Evolutionary conservation across 2,329 filamentous ascomycete species (phyloP), one percentile per base, ranked within the genome.

Genomic region (Phaeosphaeria sp.): DNA sequence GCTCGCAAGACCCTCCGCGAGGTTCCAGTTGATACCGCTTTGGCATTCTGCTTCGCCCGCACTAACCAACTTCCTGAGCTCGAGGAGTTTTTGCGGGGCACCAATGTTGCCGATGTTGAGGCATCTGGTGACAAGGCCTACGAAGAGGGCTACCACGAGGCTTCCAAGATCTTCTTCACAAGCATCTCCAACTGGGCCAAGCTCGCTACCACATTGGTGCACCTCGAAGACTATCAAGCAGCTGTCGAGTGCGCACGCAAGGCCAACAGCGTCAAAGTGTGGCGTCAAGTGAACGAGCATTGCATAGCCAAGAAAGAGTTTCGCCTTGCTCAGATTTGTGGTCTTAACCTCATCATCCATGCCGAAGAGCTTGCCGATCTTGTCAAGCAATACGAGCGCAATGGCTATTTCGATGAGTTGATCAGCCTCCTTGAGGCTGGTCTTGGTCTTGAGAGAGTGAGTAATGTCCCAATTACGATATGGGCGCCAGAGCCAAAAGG

Each of bases 141-240:
- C 68, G 90, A 89, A 63, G 95, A 99, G 80, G 94, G 94, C 59
- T 89, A 92, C 73, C 94, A 95, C 73, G 90, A 98, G 83, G 95
- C 95, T 44, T 92, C 95, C 65, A 99, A 99, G 87, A 98, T 99
- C 74, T 99, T 98, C 86, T 99, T 89, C 83, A 92, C 88, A 55
- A 98, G 92, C 82, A 96, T 99, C 76, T 99, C 95, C 54, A 99
- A 99, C 86, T 99, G 95, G 95, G 94, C 94, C 55, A 99, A 99
- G 84, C 89, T 99, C 71, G 93, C 95, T 15, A 98, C 95, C 11
- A 99, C 95, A 11, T 87, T 98, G 59, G 95, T 99, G n/a, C 93
- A 98, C 78, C 88, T 99, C 6, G 90, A 89, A 65, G 95, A 99
- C 69, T 98, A 99, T 82, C 96, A 99, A 80, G 92, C 92, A 68